Evolutionary conservation across 495 filamentous ascomycete species (phyloP), one percentile per base, ranked within the genome.

Genomic region (Lophiotrema nucula): DNA sequence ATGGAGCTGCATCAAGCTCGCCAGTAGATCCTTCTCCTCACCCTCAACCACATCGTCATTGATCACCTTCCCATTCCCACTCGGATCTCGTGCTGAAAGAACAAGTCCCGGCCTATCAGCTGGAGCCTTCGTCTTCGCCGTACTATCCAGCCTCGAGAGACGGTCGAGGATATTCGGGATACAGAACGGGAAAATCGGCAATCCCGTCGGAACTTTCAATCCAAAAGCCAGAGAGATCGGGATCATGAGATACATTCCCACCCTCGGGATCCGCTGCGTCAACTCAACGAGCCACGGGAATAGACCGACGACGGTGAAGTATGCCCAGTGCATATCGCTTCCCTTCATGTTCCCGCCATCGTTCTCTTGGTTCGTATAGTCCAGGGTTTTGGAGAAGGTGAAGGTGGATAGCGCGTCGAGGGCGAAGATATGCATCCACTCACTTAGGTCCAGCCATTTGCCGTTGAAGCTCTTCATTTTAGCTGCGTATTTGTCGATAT

Each of bases 371-470:
- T 15, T 21, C 16, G 33, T 51, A 16, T 51, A 51, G 16, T 38
- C 47, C 28, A 38, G 15, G n/a, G 12, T 11, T 21, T 51, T 39
- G 13, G 26, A n/a, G 15, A 51, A 51, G 11, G 47, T 51, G 5
- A 51, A 15, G 8, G 18, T 39, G 16, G n/a, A 11, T 15, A 51
- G 15, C 4, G 10, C 27, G 5, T 51, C 47, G 11, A 51, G n/a
- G 28, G 47, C 47, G 26, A 37, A 39, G 47, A 51, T 51, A 23
- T 51, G 27, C 47, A 38, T 51, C 47, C 47, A 51, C 16, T 51
- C 18, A 10, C 18, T 16, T 15, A 51, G 16, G 28, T 51, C 47
- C 11, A 51, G 18, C 27, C 13, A 39, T 10, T 21, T 27, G 8
- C 47, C 47, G 8, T 39, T 24, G 10, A 22, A 8, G 15, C 33